Evolutionary conservation across 2,329 filamentous ascomycete genomes (phyloP), one percentile per base, ranked within the genome.

Genomic region (Pyricularia sp.): DNA sequence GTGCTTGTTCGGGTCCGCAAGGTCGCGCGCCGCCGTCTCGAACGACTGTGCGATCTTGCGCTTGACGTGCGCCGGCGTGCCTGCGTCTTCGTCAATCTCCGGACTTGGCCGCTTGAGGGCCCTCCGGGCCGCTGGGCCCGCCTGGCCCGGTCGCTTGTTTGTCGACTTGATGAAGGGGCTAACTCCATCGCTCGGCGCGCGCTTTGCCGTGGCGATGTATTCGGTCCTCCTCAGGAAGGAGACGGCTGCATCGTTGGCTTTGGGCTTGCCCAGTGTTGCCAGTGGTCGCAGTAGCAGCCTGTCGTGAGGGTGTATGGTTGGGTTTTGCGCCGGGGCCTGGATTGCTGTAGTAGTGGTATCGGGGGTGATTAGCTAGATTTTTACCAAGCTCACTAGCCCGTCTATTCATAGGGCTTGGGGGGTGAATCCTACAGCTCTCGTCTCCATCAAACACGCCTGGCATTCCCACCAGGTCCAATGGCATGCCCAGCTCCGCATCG

Each of bases 401-500:
- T 49, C 40, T 49, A 19, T 49, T 31, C 62, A 9, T 44, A n/a
- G n/a, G 28, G 55, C 24, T 44, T 7, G 49, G 64, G 66, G 70
- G n/a, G 33, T n/a, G 5, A 13, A 26, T 55, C 82, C 75, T 82
- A 97, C 93, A 91, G 78, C 89, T 89, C 80, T 97, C 93, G 75
- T 97, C 92, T 66, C 93, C 93, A 72, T 97, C 88, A 72, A 97
- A 97, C 65, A 97, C 88, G 33, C 93, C 92, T 7, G 93, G 93
- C 79, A 97, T 91, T 72, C 94, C 94, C 66, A 97, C 89, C 70
- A 99, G 79, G 75, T 97, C 93, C 73, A 99, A 86, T 66, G 93
- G 92, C 94, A 99, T 97, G 66, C 94, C 94, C 70, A 97, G 84
- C 79, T 99, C 94, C 9, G 93, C 94, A 84, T 99, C 94, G 33